phyloP scores from a whole-genome alignment of 1,139 yeast species.

The Ashbya aceris region DNA sequence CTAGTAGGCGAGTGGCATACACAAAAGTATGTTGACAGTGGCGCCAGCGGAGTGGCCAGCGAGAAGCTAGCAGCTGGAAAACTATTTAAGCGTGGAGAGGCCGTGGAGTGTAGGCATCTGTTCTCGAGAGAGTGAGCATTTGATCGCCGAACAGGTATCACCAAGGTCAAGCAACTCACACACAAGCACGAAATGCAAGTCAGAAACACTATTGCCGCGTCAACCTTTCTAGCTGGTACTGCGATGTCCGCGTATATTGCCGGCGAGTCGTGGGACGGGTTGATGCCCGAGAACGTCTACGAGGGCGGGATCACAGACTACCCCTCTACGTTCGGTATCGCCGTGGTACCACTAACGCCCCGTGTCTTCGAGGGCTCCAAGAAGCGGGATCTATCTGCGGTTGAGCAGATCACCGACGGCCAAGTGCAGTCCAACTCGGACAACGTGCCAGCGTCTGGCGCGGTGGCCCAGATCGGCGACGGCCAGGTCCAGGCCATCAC shows the following conservation, averaged over 20 bases:
- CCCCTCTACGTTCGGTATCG: conserved; percentile 58
- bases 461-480: conserved; percentile 42
- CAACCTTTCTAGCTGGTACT: conserved; percentile 36
- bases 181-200: too few relatives aligned
- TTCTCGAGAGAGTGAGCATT: too few relatives aligned
- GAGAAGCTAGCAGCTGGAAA: too few relatives aligned
- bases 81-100: too few relatives aligned
- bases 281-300: conserved; percentile 53
- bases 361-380: conserved; percentile 31
- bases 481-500: conserved; percentile 49
- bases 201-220: conserved; percentile 30
- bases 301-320: conserved; percentile 56
- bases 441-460: conserved; percentile 30
- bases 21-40: too few relatives aligned
- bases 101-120: too few relatives aligned
- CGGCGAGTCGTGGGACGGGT: conserved; percentile 63
- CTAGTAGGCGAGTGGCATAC: too few relatives aligned
- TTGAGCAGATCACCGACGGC: conserved; percentile 33
- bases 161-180: too few relatives aligned
- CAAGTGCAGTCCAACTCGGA: conserved; percentile 39
- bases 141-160: too few relatives aligned
- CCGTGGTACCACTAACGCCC: conserved; percentile 45
- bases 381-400: conserved; percentile 24
- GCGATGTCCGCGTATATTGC: conserved; percentile 60
- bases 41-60: too few relatives aligned